Conservation (phyloP, 108 stramenopile species). For the Cyclotella kingstonii region DNA sequence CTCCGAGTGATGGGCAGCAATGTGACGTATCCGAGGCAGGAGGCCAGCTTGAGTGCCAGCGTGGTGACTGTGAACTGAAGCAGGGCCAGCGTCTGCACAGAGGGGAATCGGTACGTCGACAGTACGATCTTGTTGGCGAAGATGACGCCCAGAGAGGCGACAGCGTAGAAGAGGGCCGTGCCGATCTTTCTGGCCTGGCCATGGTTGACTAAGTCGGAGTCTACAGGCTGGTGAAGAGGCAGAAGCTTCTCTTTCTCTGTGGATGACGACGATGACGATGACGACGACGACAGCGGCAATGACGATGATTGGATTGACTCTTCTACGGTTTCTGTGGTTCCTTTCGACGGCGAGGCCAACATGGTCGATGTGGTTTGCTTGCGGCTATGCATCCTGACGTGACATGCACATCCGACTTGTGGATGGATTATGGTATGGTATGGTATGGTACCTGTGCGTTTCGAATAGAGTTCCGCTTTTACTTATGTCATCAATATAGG, state of each 20-base stretch:
- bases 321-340: not conserved
- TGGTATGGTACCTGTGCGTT: no score
- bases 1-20: conserved; percentile 23
- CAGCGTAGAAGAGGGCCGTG: conserved; percentile 45
- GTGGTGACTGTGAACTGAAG: conserved; percentile 51
- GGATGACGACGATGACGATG: not conserved
- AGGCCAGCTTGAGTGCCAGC: conserved; percentile 27
- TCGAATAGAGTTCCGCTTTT: no score
- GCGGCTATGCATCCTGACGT: no score
- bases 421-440: no score
- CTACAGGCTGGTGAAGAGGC: conserved; percentile 3
- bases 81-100: conserved; percentile 40
- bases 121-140: conserved; percentile 51
- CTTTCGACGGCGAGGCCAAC: not conserved
- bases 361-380: no score
- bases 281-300: not conserved
- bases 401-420: no score
- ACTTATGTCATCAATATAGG: no score
- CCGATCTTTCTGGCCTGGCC: conserved; percentile 33
- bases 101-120: conserved; percentile 40
- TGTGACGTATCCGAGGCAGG: conserved; percentile 29
- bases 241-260: conserved; percentile 11
- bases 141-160: conserved; percentile 43
- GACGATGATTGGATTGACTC: not conserved
- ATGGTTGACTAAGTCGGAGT: not conserved